These are phyloP conservation scores for Berkeleyomyces rouxiae DNA, from an alignment of 2,329 filamentous ascomycete species.

Conservation along the genomic window DNA sequence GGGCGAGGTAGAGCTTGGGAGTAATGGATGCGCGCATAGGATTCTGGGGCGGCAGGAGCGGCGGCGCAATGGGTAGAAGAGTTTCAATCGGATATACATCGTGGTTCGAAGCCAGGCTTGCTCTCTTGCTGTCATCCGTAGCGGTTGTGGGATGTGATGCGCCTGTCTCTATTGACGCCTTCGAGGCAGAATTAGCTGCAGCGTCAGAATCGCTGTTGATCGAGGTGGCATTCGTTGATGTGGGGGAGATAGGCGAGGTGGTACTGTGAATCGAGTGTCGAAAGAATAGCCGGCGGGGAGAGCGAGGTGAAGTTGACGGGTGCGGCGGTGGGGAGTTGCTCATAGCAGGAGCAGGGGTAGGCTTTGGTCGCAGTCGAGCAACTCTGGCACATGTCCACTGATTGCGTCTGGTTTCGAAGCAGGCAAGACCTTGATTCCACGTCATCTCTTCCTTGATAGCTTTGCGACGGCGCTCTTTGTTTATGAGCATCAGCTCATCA, in stretches of 20 bases:
- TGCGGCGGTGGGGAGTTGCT: constrained; percentile 18
- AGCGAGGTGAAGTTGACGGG: constrained; percentile 28
- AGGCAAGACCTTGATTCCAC: constrained; percentile 72
- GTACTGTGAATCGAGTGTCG: constrained; percentile 27
- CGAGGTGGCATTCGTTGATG: constrained; percentile 12
- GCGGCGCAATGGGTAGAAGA: constrained; percentile 55
- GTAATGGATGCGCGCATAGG: constrained; percentile 63
- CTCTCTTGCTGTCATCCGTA: not conserved
- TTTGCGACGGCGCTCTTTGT: constrained; percentile 37
- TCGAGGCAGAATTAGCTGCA: constrained; percentile 24
- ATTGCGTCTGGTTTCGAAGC: constrained; percentile 61
- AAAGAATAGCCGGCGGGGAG: constrained; percentile 34
- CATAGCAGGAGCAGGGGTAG: constrained; percentile 15
- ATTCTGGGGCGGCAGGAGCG: constrained; percentile 57
- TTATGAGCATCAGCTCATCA: not conserved
- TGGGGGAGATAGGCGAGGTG: constrained; percentile 16
- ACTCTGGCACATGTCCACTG: constrained; percentile 68
- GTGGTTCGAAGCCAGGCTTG: not conserved
- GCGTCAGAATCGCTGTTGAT: constrained; percentile 19
- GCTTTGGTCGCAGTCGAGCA: constrained; percentile 35
- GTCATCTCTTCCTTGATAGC: constrained; percentile 45
- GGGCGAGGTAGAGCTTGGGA: constrained; percentile 55
- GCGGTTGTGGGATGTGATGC: not conserved
- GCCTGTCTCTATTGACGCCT: constrained; percentile 25
- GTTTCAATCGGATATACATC: constrained; percentile 35